A percentile compares a stretch with the other conserved stretches of the same genome.
phyloP scores from a whole-genome alignment of 2,329 filamentous ascomycete species.

The Phyllosticta citribraziliensis region DNA sequence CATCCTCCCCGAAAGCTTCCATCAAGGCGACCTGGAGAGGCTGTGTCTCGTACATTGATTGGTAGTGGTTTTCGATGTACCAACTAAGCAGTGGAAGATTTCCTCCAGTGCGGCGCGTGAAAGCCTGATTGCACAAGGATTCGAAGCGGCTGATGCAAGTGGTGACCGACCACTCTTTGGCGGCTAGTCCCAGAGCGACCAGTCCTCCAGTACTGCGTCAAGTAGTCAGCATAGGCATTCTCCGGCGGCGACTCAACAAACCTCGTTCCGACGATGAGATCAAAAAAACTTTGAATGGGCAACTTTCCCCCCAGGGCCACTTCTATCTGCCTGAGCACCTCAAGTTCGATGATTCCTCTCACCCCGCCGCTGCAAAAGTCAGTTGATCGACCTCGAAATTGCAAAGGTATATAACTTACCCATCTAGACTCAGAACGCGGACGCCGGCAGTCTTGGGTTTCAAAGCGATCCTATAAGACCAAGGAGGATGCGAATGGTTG shows the following conservation, averaged over 20 bases:
- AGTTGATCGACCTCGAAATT: neutral
- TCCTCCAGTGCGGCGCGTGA: slow-evolving; percentile 28
- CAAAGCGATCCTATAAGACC: slow-evolving; percentile 17
- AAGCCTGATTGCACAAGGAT: slow-evolving; percentile 31
- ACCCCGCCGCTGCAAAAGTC: slow-evolving; percentile 32
- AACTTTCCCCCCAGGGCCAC: slow-evolving; percentile 28
- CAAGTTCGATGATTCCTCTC: slow-evolving; percentile 36
- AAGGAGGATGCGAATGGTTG: slow-evolving; percentile 5
- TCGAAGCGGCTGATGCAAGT: slow-evolving; percentile 32
- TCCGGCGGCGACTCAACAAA: slow-evolving; percentile 4
- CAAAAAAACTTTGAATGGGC: slow-evolving; percentile 38
- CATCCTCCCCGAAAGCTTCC: slow-evolving; percentile 25
- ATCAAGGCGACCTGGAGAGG: slow-evolving; percentile 29
- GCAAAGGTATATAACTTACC: slow-evolving; percentile 19
- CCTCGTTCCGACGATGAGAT: slow-evolving; percentile 32
- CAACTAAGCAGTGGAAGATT: slow-evolving; percentile 26
- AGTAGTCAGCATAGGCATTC: neutral
- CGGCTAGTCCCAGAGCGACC: slow-evolving; percentile 33
- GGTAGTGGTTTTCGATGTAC: slow-evolving; percentile 20
- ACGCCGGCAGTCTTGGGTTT: slow-evolving; percentile 29
- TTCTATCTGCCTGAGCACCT: slow-evolving; percentile 34
- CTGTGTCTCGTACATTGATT: slow-evolving; percentile 24
- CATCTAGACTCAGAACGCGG: slow-evolving; percentile 33
- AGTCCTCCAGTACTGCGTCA: slow-evolving; percentile 33
- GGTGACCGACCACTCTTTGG: slow-evolving; percentile 28